Evolutionary conservation across 139 green algal species (phyloP).

Genomic region (Volvox reticuliferus): DNA sequence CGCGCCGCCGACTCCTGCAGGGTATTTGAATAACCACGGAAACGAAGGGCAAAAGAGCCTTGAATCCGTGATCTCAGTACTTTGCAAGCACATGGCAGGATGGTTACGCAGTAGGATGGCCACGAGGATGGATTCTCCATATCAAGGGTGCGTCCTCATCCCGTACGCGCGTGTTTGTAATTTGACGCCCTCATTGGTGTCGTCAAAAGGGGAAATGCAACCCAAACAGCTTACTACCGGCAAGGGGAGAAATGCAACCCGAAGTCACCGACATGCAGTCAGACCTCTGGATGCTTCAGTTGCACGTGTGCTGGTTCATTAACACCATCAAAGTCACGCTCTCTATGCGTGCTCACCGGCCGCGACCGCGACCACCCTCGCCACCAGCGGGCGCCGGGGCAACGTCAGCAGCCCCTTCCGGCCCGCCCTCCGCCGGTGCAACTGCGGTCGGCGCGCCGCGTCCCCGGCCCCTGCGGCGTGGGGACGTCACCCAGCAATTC

Average conservation of each 20-base stretch:
- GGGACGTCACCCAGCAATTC: neutral
- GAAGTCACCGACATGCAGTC: neutral
- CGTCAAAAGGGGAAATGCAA: neutral
- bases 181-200: neutral
- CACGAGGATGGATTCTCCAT: neutral
- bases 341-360: neutral
- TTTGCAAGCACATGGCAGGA: neutral
- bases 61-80: neutral
- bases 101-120: neutral
- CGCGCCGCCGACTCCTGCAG: neutral
- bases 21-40: neutral
- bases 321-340: neutral
- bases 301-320: neutral
- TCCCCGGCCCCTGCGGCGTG: slow-evolving; percentile 22
- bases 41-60: neutral
- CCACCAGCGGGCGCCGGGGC: neutral
- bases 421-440: neutral
- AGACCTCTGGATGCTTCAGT: neutral
- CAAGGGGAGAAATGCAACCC: neutral
- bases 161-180: neutral
- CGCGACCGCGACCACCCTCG: neutral
- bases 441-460: neutral
- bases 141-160: neutral
- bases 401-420: neutral
- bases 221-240: neutral